Evolutionary conservation across 352 stramenopile species (phyloP).

Genomic region (Globisporangium perplexum): DNA sequence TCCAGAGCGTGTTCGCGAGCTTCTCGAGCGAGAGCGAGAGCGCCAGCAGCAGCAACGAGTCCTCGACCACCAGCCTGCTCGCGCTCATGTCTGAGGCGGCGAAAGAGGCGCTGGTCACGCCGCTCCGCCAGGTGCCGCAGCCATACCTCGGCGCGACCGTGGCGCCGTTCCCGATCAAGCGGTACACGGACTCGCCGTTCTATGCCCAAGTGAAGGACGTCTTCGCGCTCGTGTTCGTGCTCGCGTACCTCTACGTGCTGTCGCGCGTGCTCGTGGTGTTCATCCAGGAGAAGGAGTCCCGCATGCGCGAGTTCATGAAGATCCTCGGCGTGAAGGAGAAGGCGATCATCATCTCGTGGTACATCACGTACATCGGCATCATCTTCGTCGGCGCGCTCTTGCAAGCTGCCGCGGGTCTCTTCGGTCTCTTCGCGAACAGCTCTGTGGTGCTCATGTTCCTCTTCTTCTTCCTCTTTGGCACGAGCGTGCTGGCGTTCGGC

Average conservation of each 20-base stretch:
- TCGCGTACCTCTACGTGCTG: slow-evolving; percentile 86
- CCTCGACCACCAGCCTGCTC: background rate
- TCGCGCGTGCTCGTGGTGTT: slow-evolving; percentile 77
- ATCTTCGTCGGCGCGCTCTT: slow-evolving; percentile 56
- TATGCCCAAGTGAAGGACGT: slow-evolving; percentile 50
- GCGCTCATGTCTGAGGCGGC: too few relatives aligned
- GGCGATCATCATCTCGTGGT: slow-evolving; percentile 64
- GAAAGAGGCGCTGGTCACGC: slow-evolving; percentile 13
- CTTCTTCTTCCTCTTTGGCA: slow-evolving; percentile 66
- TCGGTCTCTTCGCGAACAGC: slow-evolving; percentile 34
- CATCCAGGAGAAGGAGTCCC: slow-evolving; percentile 89
- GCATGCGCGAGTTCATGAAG: slow-evolving; percentile 87
- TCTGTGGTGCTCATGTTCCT: slow-evolving; percentile 16
- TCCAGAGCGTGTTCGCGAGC: too few relatives aligned
- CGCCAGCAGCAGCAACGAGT: background rate
- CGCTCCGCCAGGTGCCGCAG: slow-evolving; percentile 38
- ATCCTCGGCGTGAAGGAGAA: slow-evolving; percentile 84
- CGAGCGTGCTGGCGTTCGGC: slow-evolving; percentile 41
- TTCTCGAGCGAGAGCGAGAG: too few relatives aligned
- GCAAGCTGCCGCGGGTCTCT: slow-evolving; percentile 35
- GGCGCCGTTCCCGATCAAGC: slow-evolving; percentile 33
- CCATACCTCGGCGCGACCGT: slow-evolving; percentile 25
- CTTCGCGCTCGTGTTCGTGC: slow-evolving; percentile 83
- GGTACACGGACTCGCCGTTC: slow-evolving; percentile 41
- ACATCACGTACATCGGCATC: slow-evolving; percentile 85